A percentile compares a stretch with the other conserved stretches of the same genome.
phyloP scores from a whole-genome alignment of 306 rosid genomes.

The Myrica gale region DNA sequence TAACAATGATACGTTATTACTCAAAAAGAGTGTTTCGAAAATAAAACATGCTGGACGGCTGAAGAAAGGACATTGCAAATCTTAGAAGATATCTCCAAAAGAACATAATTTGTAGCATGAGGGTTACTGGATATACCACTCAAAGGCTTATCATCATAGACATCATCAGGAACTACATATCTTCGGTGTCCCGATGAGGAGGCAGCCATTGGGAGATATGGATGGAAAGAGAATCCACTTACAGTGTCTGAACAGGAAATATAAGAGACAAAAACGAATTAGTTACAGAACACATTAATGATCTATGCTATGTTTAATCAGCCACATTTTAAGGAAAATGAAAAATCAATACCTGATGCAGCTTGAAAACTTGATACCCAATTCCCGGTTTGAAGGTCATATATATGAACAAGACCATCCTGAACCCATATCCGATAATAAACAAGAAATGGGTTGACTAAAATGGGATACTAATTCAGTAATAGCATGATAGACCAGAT shows the following conservation, averaged over 20 bases:
- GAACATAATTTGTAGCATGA: slow-evolving; percentile 14
- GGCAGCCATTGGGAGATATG: slow-evolving; percentile 74
- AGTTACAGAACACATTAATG: slow-evolving; percentile 2
- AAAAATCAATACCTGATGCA: slow-evolving; percentile 62
- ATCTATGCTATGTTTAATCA: slow-evolving; percentile 18
- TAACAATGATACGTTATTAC: not conserved
- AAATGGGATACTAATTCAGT: slow-evolving; percentile 13
- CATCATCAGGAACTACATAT: slow-evolving; percentile 64
- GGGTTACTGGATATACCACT: slow-evolving; percentile 56
- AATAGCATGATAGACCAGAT: slow-evolving; percentile 14
- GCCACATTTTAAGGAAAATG: slow-evolving; percentile 17
- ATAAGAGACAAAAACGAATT: slow-evolving; percentile 22
- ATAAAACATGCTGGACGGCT: not conserved
- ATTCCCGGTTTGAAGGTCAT: slow-evolving; percentile 91
- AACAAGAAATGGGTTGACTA: not conserved
- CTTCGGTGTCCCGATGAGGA: slow-evolving; percentile 94
- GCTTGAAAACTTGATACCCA: slow-evolving; percentile 90
- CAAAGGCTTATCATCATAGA: slow-evolving; percentile 48
- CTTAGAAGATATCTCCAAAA: not conserved
- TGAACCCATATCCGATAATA: slow-evolving; percentile 32
- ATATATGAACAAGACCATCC: slow-evolving; percentile 87
- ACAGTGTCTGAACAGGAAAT: slow-evolving; percentile 64
- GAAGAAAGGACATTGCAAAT: slow-evolving; percentile 13
- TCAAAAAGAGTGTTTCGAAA: not conserved
- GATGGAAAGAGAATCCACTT: slow-evolving; percentile 87